Percentiles rank a stretch among this genome's conserved stretches.
These are phyloP conservation scores for Penicillium sp. DNA, from an alignment of 2,329 filamentous ascomycete genomes.

Conservation along the genomic window DNA sequence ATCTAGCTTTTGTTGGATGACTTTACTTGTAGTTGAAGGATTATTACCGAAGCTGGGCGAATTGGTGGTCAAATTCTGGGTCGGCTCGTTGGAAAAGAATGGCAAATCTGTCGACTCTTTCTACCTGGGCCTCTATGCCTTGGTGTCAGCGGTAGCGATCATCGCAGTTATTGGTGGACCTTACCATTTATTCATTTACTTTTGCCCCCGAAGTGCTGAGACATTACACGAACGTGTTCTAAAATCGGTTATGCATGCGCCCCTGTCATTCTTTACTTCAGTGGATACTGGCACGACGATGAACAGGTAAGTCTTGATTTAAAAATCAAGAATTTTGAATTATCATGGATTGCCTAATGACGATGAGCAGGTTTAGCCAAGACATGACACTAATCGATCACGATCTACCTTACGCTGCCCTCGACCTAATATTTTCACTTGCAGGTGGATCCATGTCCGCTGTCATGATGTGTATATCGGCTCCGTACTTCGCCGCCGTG, in stretches of 20 bases:
- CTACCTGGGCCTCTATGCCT: background rate
- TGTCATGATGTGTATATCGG: conserved; percentile 1
- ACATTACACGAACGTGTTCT: background rate
- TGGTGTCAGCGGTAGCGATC: background rate
- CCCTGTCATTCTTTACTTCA: conserved; percentile 1
- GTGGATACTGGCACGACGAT: conserved; percentile 1
- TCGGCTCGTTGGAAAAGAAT: background rate
- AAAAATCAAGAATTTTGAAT: no score
- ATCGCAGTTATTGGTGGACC: background rate
- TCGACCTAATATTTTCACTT: background rate
- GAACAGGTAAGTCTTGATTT: background rate
- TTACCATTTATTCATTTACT: conserved; percentile 1
- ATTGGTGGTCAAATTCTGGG: background rate
- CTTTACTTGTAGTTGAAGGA: background rate
- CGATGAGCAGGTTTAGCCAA: conserved; percentile 1
- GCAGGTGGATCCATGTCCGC: background rate
- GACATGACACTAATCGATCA: conserved; percentile 3
- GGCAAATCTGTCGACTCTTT: background rate
- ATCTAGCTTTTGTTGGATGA: background rate
- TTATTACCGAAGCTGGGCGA: background rate
- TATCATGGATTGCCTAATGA: no score
- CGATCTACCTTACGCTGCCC: background rate
- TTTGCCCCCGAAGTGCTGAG: background rate
- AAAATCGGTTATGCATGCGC: background rate
- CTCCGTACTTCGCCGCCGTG: background rate